Base-by-base conservation (phyloP, 169 alveolate species). In the Plasmodium yoelii region DNA sequence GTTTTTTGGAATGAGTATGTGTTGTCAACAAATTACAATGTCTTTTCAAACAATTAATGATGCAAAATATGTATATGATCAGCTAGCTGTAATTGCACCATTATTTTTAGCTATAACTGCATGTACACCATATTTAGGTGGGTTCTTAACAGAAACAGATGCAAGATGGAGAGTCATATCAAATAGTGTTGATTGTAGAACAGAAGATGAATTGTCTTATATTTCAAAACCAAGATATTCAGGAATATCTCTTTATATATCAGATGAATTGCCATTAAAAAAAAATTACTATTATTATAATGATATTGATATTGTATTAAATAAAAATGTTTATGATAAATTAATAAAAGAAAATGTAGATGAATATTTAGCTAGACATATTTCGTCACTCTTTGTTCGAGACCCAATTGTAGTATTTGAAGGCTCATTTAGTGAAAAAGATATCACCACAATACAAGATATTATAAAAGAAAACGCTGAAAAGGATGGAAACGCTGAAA, bases 1-100 rank as follows among this genome's bases (percentile, higher is more conserved):
- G 98, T 98, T 94, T 18, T 98, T 97, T 84, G 99, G 99, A 10
- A 98, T 98, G 99, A 99, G 99, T 13, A 94, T 95, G 96, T 94
- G 98, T 57, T 97, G 98, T 65, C 90, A 95, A 24, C 99, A 98
- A 92, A 92, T 95, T 2, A 98, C 99, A 1, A 95, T 95, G 87
- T 94, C 96, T 39, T 90, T 97, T 46, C 82, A 92, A 56, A 91
- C 94, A 63, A 73, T 97, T 5, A 86, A 92, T 63, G 98, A 94
- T 72, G 98, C 99, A 7, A 82, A 97, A 46, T 94, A 94, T 60
- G 87, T 98, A 34, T 96, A 98, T 93, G 99, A 98, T 88, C 97
- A 97, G 92, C 72, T 97, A 65, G 95, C 96, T 53, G 98, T 98
- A 46, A 87, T 97, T 24, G 94, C 99, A 39, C 99, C 99, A 13